Evolutionary conservation across 1,284 basidiomycete species (phyloP), one percentile per base, ranked within the genome.

Genomic region (Tilletiopsis washingtonensis): DNA sequence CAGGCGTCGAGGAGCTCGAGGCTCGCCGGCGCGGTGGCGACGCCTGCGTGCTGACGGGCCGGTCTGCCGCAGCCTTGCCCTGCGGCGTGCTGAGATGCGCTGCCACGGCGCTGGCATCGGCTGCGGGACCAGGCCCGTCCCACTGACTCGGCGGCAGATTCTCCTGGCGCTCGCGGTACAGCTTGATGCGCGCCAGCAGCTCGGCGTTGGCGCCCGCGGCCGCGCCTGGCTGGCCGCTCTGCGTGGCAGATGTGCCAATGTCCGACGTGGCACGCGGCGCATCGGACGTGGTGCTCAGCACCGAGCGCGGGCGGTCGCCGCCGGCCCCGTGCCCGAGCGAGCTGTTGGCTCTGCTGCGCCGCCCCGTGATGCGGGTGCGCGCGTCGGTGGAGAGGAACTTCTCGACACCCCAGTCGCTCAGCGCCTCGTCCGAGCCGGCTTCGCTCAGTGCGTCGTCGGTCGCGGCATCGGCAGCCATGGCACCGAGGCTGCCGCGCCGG

Each of bases 91-190:
- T 53, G 55, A 63, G 53, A 25, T 63, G 61, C 23, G 59, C 52
- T 7, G 50, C 44, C 19, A 66, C 58, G 20, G 62, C 57, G 15
- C 56, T 51, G n/a, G 56, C 56, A 32, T 49, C 53, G 25, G 62
- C 62, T 9, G 48, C 43, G 6, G 59, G 59, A 7, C 38, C 38
- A 6, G 38, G 38, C 2, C 56, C 58, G 17, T 51, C 44, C 62
- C 61, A 64, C 21, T 59, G 50, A 11, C 57, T 57, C 5, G 63
- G 63, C 1, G 63, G 57, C 14, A 66, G 51, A 27, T 58, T 63
- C 48, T 67, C 63, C 43, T 67, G 64, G 21, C 62, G 53, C 45
- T 65, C 64, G 45, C 64, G 48, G 37, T 67, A 67, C 19, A 66
- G 48, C 49, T 67, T 67, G 59, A 67, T 67, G 40, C 54, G 54